phyloP scores from a whole-genome alignment of 2,329 filamentous ascomycete species.

The Hypocreales sp. region DNA sequence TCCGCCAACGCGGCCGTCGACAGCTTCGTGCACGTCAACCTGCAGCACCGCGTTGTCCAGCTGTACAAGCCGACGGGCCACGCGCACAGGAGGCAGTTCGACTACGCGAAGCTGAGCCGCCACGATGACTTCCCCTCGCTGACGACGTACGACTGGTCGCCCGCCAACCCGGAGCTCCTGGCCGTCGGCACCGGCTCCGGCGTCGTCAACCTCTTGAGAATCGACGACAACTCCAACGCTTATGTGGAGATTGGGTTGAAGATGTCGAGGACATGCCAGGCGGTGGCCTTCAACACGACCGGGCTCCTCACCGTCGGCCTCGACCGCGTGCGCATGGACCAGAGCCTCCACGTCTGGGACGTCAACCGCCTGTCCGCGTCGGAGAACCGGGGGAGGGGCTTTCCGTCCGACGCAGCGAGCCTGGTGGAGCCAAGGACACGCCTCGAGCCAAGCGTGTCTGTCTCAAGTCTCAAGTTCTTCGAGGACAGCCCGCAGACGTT shows the following conservation, averaged over 20 bases:
- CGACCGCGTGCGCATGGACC: constrained; percentile 67
- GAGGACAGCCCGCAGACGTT: constrained; percentile 60
- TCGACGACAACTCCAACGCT: constrained; percentile 54
- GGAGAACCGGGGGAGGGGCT: constrained; percentile 31
- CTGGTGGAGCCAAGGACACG: constrained; percentile 42
- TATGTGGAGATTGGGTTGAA: constrained; percentile 54
- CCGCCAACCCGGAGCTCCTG: constrained; percentile 46
- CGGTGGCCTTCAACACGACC: constrained; percentile 61
- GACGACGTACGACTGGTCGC: constrained; percentile 53
- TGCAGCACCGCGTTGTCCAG: constrained; percentile 47
- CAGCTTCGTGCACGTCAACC: constrained; percentile 49
- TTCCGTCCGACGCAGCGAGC: constrained; percentile 29
- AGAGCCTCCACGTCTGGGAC: constrained; percentile 73
- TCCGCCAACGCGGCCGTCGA: constrained; percentile 42
- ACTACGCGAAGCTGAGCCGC: constrained; percentile 39
- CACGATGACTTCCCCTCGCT: constrained; percentile 49
- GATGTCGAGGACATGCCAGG: constrained; percentile 64
- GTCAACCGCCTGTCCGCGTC: constrained; percentile 43
- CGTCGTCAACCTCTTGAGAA: constrained; percentile 56
- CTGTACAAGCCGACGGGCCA: constrained; percentile 47
- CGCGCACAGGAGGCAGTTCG: constrained; percentile 39
- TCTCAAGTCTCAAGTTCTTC: constrained; percentile 73
- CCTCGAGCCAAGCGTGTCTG: constrained; percentile 52
- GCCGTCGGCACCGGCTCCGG: constrained; percentile 63
- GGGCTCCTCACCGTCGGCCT: constrained; percentile 64